Base-by-base conservation (phyloP, 768 basidiomycete species). In the Panaeolus cyanescens region DNA sequence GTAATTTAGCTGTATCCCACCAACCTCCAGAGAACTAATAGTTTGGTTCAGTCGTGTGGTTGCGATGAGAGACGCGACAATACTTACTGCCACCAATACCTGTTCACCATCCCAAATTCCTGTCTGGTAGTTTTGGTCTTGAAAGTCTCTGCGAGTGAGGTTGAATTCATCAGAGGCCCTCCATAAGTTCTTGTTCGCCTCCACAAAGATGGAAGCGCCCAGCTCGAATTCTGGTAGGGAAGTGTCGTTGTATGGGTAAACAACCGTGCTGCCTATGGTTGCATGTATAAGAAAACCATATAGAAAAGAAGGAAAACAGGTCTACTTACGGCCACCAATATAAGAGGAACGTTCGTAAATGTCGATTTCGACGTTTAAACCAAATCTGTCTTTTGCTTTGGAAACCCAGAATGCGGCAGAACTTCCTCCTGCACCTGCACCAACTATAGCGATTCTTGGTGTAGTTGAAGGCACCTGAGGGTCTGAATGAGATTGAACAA, bases 191-290 rank as follows among this genome's bases (percentile, higher is more conserved):
- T 79, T 87, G 77, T 97, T 95, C 4, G 80, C 83, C 59, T 82
- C 65, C 12, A 96, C 89, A 68, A 96, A 97, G 59, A 96, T 89
- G n/a, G 88, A 90, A 0, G 89, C 96, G 0, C 95, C 96, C 1
- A 96, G 79, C 69, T 97, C 96, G 25, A 93, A 74, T 22, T 88
- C 85, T 25, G 81, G 80, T 17, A 90, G 79, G 45, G 75, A 80
- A 4, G 75, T 71, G 45, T 84, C 74, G 64, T 88, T 83, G 71
- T 94, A 87, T 5, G 94, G 94, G 65, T 90, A 81, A 4, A 95
- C 88, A 7, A 80, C 79, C 10, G 87, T 94, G 71, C 89, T 92
- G 42, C 94, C 93, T 96, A 67, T 6, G 54, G 54, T 34, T 36
- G 42, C 31, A 34, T 33, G 61, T 31, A 54, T 33, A 40, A 61